A percentile compares a stretch with the other conserved stretches of the same genome.
phyloP scores from a whole-genome alignment of 768 basidiomycete genomes.

The Phylloporus rhodoxanthus region DNA sequence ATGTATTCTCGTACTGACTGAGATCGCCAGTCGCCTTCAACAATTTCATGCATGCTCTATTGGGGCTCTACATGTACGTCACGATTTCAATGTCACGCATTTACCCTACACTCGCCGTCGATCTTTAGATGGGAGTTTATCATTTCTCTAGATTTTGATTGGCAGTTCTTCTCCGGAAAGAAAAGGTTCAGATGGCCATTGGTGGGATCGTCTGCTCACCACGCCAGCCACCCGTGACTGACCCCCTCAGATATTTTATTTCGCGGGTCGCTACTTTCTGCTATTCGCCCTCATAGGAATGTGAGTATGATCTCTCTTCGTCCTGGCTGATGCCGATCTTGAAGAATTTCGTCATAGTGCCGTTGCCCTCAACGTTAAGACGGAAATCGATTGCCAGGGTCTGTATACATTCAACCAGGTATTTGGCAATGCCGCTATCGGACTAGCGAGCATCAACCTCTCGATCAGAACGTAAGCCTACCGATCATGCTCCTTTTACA shows the following conservation, averaged over 20 bases:
- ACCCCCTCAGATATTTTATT: conserved; percentile 53
- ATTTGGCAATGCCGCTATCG: conserved; percentile 61
- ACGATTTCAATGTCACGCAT: neutral
- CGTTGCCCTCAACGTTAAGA: conserved; percentile 53
- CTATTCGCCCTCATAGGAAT: conserved; percentile 64
- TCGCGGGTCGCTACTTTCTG: conserved; percentile 60
- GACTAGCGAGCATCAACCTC: conserved; percentile 66
- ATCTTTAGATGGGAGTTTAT: conserved; percentile 58
- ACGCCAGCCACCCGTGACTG: neutral
- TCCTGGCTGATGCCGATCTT: neutral
- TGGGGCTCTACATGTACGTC: conserved; percentile 56
- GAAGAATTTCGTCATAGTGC: conserved; percentile 32
- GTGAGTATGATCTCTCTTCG: conserved; percentile 34
- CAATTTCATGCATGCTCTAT: conserved; percentile 54
- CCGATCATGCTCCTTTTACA: neutral
- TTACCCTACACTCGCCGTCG: conserved; percentile 3
- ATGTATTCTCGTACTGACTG: conserved; percentile 4
- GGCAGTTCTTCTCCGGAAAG: conserved; percentile 52
- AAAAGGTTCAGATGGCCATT: conserved; percentile 62
- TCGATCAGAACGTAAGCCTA: conserved; percentile 56
- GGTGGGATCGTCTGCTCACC: conserved; percentile 31
- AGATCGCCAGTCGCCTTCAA: conserved; percentile 29
- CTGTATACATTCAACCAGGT: conserved; percentile 66
- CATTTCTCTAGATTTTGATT: conserved; percentile 59
- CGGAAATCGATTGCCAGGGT: conserved; percentile 58